These are phyloP conservation scores for Nothopassalora personata DNA, from an alignment of 2,329 filamentous ascomycete species.

Conservation along the genomic window DNA sequence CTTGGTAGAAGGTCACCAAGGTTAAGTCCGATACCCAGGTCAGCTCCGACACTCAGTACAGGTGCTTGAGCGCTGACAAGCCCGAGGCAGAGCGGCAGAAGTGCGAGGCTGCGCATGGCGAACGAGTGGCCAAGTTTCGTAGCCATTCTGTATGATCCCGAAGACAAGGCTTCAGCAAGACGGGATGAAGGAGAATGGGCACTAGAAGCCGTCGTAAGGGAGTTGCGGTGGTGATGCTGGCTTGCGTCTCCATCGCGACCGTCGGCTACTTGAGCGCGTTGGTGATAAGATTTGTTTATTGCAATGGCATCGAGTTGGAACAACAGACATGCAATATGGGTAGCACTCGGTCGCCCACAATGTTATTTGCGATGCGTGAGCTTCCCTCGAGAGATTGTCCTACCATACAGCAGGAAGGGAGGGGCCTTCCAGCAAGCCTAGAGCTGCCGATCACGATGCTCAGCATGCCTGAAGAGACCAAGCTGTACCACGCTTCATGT, in stretches of 20 bases:
- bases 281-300: slow-evolving; percentile 21
- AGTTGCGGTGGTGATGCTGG: slow-evolving; percentile 21
- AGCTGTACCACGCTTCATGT: neutral
- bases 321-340: slow-evolving; percentile 13
- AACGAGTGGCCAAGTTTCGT: slow-evolving; percentile 8
- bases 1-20: neutral
- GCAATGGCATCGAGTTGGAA: slow-evolving; percentile 17
- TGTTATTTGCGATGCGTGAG: neutral
- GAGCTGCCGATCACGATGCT: neutral
- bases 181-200: slow-evolving; percentile 4
- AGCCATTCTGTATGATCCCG: slow-evolving; percentile 2
- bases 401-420: slow-evolving; percentile 2
- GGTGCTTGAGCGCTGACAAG: slow-evolving; percentile 2
- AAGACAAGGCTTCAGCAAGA: slow-evolving; percentile 9
- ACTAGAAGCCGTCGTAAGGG: slow-evolving; percentile 10
- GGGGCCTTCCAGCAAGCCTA: neutral
- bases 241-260: slow-evolving; percentile 26
- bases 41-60: neutral
- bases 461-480: neutral
- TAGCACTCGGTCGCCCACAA: neutral
- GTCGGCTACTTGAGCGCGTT: slow-evolving; percentile 21
- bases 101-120: neutral
- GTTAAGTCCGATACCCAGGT: neutral
- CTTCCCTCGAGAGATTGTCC: neutral
- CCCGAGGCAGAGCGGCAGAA: slow-evolving; percentile 3